These are phyloP conservation scores for Barnettozyma siamensis DNA, from an alignment of 805 yeast genomes.

Conservation along the genomic window DNA sequence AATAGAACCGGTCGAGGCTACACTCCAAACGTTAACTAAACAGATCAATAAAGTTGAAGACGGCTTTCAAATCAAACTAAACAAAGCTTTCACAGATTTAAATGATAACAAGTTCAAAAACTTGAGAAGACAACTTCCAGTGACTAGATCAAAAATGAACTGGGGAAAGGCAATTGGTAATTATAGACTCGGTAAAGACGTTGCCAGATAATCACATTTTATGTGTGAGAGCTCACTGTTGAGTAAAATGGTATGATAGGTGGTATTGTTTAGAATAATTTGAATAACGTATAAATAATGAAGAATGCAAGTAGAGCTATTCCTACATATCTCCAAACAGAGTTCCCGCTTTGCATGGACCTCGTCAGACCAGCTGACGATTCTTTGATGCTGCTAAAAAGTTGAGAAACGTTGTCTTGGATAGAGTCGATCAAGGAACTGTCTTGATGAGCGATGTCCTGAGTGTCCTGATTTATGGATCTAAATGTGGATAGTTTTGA, in stretches of 20 bases:
- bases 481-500: conserved; percentile 59
- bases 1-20: conserved; percentile 19
- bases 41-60: conserved; percentile 54
- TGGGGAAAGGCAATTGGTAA: conserved; percentile 95
- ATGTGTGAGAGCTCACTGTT: no score
- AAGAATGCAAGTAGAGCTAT: conserved; percentile 49
- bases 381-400: conserved; percentile 43
- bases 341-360: conserved; percentile 53
- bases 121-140: conserved; percentile 85
- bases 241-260: not conserved
- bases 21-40: conserved; percentile 28
- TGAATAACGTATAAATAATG: conserved; percentile 49
- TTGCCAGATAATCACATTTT: conserved; percentile 30
- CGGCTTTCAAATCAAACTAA: conserved; percentile 50
- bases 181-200: conserved; percentile 81
- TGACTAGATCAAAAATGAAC: conserved; percentile 83
- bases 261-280: conserved; percentile 30
- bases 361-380: conserved; percentile 49
- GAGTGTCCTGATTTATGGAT: conserved; percentile 61
- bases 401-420: conserved; percentile 44
- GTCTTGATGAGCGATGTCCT: conserved; percentile 56
- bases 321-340: conserved; percentile 53
- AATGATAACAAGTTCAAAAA: conserved; percentile 80
- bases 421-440: conserved; percentile 35
- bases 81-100: conserved; percentile 58